Percentiles rank a stretch among this genome's conserved stretches.
Evolutionary conservation across 176 grass and related monocot species (phyloP).

Genomic region (Zea mays): DNA sequence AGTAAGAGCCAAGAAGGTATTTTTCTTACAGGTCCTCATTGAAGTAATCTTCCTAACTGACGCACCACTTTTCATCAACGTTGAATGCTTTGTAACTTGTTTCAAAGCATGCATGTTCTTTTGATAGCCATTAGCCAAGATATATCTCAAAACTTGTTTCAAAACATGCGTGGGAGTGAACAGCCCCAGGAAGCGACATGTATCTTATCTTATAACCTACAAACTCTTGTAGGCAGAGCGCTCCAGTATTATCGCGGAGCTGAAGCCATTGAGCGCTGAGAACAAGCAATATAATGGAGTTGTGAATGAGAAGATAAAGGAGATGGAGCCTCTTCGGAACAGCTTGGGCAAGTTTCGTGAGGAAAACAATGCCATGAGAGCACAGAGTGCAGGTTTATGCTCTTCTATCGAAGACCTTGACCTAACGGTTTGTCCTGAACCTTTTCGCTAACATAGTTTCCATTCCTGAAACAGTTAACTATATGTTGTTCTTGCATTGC

Average conservation of each 20-base stretch:
- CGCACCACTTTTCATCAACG: not conserved
- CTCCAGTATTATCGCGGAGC: slow-evolving; percentile 52
- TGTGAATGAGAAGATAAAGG: slow-evolving; percentile 74
- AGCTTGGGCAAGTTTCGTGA: slow-evolving; percentile 77
- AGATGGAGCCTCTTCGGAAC: slow-evolving; percentile 72
- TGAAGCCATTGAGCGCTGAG: slow-evolving; percentile 74
- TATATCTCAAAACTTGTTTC: not conserved
- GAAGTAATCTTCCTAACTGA: not conserved
- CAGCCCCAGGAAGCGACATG: not conserved
- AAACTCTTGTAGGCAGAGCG: slow-evolving; percentile 65
- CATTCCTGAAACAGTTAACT: slow-evolving; percentile 25
- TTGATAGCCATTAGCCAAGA: not conserved
- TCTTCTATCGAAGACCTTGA: slow-evolving; percentile 94
- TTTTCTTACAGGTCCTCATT: slow-evolving; percentile 12
- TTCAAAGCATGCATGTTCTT: slow-evolving; percentile 10
- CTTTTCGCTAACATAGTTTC: slow-evolving; percentile 8
- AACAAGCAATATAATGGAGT: slow-evolving; percentile 67
- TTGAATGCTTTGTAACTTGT: slow-evolving; percentile 23
- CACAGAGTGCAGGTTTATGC: slow-evolving; percentile 80
- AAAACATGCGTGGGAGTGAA: not conserved
- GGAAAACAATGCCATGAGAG: slow-evolving; percentile 75
- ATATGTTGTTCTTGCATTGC: slow-evolving; percentile 33
- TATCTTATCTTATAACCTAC: slow-evolving; percentile 21
- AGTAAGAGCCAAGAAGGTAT: slow-evolving; percentile 82
- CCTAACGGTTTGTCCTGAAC: slow-evolving; percentile 51